Conservation (phyloP, 495 filamentous ascomycete genomes). For the Parachaetomium inaequale region DNA sequence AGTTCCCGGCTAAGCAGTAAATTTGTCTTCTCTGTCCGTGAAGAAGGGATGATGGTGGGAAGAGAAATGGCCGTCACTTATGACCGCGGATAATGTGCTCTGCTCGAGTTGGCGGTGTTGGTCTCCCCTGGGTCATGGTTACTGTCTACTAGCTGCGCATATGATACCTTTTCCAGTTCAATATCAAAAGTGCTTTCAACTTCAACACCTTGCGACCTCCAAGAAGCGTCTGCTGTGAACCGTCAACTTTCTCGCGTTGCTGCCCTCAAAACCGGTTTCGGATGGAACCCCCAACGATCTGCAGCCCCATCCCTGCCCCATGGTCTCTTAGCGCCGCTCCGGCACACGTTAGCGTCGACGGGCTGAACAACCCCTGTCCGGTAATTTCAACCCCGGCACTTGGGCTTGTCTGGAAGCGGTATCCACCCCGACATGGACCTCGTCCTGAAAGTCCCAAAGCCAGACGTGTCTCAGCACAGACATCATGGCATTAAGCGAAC, state of each 20-base stretch:
- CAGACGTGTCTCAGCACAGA: not conserved
- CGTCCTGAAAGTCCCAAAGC: not conserved
- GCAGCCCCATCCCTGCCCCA: not conserved
- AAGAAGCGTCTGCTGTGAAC: too few relatives aligned
- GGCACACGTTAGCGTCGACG: not conserved
- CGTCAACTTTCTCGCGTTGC: too few relatives aligned
- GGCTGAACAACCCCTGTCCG: conserved; percentile 1
- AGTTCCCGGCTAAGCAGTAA: conserved; percentile 21
- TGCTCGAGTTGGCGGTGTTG: not conserved
- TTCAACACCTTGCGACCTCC: too few relatives aligned
- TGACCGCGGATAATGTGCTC: not conserved
- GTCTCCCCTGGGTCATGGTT: not conserved
- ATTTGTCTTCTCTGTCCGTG: not conserved
- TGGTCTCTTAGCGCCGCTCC: not conserved
- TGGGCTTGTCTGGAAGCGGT: not conserved
- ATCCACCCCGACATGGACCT: not conserved
- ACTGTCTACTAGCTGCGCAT: not conserved
- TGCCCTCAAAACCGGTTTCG: too few relatives aligned
- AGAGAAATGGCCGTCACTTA: not conserved
- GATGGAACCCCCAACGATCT: too few relatives aligned
- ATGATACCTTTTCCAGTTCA: not conserved
- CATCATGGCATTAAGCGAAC: too few relatives aligned
- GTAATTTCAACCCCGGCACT: conserved; percentile 3
- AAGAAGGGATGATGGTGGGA: not conserved
- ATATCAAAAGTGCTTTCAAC: not conserved